Base-by-base conservation (phyloP, 352 stramenopile species). In the Elongisporangium anandrum region DNA sequence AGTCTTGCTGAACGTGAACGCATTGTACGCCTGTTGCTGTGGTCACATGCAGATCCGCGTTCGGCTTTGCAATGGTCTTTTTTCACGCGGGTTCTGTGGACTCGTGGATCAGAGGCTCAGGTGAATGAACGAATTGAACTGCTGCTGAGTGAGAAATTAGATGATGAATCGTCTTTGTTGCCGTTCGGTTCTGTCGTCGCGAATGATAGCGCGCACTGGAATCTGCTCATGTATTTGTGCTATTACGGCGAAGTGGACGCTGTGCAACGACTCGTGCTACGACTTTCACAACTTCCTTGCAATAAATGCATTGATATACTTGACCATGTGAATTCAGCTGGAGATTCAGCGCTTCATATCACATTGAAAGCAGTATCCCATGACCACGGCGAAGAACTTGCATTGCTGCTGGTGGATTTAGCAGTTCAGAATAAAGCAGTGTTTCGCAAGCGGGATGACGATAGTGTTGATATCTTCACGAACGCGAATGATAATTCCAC, bases 281-380 rank as follows among this genome's bases (percentile, higher is more conserved):
- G 34, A 60, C 65, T 59, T 23, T 50, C 13, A 8, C 50, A 53
- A 54, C 56, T 50, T 16, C 57, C 39, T 9, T 38, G 41, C 20
- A 65, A n/a, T 57, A 67, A 69, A 15, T 58, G 70, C 1, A 58
- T 80, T 15, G 72, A 71, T 0, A 85, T 75, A 52, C 48, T 92
- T 17, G 70, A 82, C 21, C 76, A 90, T 55, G 65, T 88, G 26
- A 91, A 88, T 45, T 65, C 70, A 0, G 66, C 66, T 21, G 81
- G 81, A 6, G 83, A 93, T 49, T 88, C 79, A 2, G 81, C 81
- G 3, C 68, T 93, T 17, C 83, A 91, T 62, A 66, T 93, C 49
- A 70, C 76, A 9, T 87, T 93, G 29, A 88, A 91, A 53, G 61
- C 64, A 45, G 34, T 45, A 1, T 67, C 61, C 2, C 54, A 61